Evolutionary conservation across 495 filamentous ascomycete species (phyloP), one percentile per base, ranked within the genome.

Genomic region (Aspergillus bridgeri): DNA sequence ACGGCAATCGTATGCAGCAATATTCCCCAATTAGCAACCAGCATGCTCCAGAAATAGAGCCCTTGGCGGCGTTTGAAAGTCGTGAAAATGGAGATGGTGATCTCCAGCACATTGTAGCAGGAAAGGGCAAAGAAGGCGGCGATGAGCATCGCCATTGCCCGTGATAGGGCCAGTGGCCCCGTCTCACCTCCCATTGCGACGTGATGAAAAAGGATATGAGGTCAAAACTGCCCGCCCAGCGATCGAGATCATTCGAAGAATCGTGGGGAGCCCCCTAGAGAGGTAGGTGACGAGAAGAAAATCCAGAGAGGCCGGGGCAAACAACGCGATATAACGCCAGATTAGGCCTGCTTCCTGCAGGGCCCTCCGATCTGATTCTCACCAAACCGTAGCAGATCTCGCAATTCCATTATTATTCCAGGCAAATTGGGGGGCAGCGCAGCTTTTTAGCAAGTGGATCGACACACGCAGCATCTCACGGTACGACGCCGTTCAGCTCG

Each of bases 31-130:
- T 65, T 69, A 7, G 69, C 62, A 8, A 71, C 47, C 1, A 70
- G 29, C 60, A 80, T 68, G 45, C 66, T 73, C 75, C 74, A 80
- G 62, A 76, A 80, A 60, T 80, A 80, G 0, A 78, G 60, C 5
- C 77, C 75, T 9, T 47, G 42, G n/a, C 57, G 62, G 18, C 67
- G 70, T 24, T 66, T 68, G 65, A 79, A 80, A 23, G 66, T 69
- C 18, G 64, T 63, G 48, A 75, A 73, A 42, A 80, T 76, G 27
- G 67, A 69, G 25, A 73, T 33, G 29, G 62, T 59, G 21, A 74
- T 67, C 48, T 76, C 76, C n/a, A 79, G 22, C 15, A 67, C 57
- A 50, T 74, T 72, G 55, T 69, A 78, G 22, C 63, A 64, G 7
- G 65, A 54, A 5, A 79, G 62, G 21, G 66, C 61, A n/a, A 76